These are phyloP conservation scores for Medicago ruthenica DNA, from an alignment of 306 rosid genomes.

Conservation along the genomic window DNA sequence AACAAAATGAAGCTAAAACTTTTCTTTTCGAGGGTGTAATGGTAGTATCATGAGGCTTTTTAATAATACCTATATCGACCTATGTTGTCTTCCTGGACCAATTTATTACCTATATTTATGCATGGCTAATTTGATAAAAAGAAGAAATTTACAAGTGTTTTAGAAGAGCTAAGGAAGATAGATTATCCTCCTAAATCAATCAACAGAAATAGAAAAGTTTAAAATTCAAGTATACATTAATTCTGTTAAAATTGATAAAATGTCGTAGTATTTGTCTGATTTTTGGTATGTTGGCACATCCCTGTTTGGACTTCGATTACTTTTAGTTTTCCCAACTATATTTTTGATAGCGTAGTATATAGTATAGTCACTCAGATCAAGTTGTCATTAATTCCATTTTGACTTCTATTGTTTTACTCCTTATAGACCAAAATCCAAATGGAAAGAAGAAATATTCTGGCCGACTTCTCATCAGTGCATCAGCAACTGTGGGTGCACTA, in stretches of 20 bases:
- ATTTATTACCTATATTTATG: slow-evolving; percentile 17
- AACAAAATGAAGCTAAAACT: background rate
- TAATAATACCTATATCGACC: slow-evolving; percentile 2
- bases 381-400: slow-evolving; percentile 28
- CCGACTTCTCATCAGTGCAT: slow-evolving; percentile 92
- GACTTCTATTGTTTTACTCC: slow-evolving; percentile 33
- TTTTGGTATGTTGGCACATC: slow-evolving; percentile 26
- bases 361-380: slow-evolving; percentile 24
- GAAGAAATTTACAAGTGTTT: slow-evolving; percentile 8
- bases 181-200: slow-evolving; percentile 3
- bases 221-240: background rate
- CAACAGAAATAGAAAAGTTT: slow-evolving; percentile 13
- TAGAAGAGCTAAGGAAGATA: slow-evolving; percentile 22
- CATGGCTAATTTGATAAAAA: slow-evolving; percentile 14
- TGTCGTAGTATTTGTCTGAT: slow-evolving; percentile 18
- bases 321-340: slow-evolving; percentile 18
- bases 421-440: slow-evolving; percentile 64
- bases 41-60: background rate
- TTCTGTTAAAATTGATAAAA: background rate
- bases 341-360: slow-evolving; percentile 34
- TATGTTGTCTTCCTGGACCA: slow-evolving; percentile 7
- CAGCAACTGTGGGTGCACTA: slow-evolving; percentile 96
- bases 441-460: slow-evolving; percentile 90
- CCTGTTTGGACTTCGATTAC: slow-evolving; percentile 23
- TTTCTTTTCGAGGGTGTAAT: slow-evolving; percentile 2